These are phyloP conservation scores for Solanum virginianum DNA, from an alignment of 257 asterid species.

Conservation along the genomic window DNA sequence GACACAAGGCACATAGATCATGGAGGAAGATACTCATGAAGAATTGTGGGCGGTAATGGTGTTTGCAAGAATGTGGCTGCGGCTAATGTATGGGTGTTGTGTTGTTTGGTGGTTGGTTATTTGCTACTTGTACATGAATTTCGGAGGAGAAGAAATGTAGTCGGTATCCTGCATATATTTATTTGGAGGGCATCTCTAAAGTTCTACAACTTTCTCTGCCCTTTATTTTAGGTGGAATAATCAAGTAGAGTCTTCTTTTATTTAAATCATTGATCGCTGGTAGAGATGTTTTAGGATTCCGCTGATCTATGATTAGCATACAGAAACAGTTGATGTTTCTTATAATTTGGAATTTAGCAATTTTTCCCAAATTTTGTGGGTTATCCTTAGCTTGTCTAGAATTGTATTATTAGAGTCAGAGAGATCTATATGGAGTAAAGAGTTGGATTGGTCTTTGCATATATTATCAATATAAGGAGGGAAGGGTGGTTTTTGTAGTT, in stretches of 20 bases:
- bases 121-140: not conserved
- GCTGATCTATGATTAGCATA: not conserved
- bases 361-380: not conserved
- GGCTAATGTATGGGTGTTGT: not conserved
- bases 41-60: not conserved
- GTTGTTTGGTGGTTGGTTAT: not conserved
- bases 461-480: not conserved
- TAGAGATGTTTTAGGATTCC: not conserved
- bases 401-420: not conserved
- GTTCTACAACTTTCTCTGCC: not conserved
- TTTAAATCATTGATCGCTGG: not conserved
- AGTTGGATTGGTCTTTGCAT: not conserved
- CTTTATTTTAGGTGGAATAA: not conserved
- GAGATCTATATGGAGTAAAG: not conserved
- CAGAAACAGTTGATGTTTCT: not conserved
- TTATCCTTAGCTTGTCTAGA: not conserved
- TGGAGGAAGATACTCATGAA: not conserved
- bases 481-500: not conserved
- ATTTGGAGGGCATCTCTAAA: not conserved
- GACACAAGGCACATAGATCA: not conserved
- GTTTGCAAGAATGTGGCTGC: not conserved
- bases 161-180: not conserved
- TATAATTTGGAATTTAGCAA: not conserved
- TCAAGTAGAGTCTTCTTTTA: not conserved
- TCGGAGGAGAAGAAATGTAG: not conserved